These are phyloP conservation scores for Phaeosphaeria sp. DNA, from an alignment of 2,329 filamentous ascomycete species.

Conservation along the genomic window DNA sequence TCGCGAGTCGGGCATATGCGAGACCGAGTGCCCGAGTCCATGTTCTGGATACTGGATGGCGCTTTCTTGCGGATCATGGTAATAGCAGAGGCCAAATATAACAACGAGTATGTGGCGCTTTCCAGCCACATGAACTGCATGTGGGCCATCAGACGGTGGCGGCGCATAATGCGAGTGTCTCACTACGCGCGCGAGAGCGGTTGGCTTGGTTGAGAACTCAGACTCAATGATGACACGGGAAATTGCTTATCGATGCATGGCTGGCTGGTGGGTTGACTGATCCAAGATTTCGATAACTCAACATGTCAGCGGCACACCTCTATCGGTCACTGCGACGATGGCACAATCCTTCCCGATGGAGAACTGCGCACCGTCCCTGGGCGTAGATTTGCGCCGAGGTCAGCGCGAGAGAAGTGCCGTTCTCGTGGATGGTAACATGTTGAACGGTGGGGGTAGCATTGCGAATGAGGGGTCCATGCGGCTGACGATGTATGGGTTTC, in stretches of 20 bases:
- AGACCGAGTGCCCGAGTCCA: background rate
- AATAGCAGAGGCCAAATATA: background rate
- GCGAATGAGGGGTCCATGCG: background rate
- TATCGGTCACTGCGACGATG: background rate
- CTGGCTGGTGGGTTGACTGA: background rate
- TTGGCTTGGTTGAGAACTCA: background rate
- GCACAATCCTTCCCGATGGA: background rate
- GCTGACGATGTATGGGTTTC: background rate
- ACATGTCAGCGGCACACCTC: background rate
- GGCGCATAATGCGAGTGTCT: background rate
- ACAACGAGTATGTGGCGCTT: background rate
- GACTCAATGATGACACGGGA: background rate
- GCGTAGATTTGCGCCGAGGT: background rate
- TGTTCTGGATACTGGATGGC: background rate
- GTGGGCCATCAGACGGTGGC: background rate
- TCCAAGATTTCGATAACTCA: background rate
- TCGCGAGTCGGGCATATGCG: background rate
- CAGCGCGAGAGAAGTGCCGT: background rate
- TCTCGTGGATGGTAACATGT: background rate
- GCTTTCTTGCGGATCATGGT: background rate
- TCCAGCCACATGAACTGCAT: background rate
- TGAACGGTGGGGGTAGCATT: background rate
- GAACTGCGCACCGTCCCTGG: background rate
- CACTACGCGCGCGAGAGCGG: background rate
- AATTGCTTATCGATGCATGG: background rate